Conservation (phyloP, 768 basidiomycete species). For the Tricholoma sp. region DNA sequence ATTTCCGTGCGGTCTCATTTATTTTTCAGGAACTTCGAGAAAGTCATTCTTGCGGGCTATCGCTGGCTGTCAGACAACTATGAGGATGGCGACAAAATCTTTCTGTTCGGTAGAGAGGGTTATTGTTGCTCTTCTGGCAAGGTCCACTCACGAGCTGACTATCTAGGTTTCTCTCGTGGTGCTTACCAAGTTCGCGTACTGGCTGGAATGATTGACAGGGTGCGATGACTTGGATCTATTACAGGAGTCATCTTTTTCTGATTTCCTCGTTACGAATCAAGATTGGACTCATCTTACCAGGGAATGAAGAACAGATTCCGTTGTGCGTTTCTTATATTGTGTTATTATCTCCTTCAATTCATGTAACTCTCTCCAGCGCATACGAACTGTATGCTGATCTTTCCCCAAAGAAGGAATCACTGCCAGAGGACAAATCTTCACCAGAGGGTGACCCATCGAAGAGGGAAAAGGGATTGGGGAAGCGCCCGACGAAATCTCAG, state of each 20-base stretch:
- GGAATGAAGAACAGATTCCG: not conserved
- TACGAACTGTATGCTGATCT: conserved; percentile 31
- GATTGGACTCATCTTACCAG: not conserved
- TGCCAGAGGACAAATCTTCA: not conserved
- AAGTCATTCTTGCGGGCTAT: conserved; percentile 29
- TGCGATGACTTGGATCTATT: conserved; percentile 6
- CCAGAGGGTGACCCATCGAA: too few species aligned
- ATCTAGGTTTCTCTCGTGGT: conserved; percentile 40
- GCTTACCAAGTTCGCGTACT: conserved; percentile 40
- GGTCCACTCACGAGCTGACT: not conserved
- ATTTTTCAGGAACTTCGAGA: conserved; percentile 28
- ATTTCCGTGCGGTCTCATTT: not conserved
- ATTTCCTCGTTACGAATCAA: not conserved
- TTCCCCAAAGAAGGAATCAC: not conserved
- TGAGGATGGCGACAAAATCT: conserved; percentile 30
- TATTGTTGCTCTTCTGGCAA: not conserved
- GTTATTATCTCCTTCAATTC: not conserved
- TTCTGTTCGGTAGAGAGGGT: conserved; percentile 28
- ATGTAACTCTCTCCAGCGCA: conserved; percentile 21
- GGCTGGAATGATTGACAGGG: conserved; percentile 37
- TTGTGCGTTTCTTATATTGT: not conserved
- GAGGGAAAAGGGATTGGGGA: not conserved
- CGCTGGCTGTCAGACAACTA: conserved; percentile 38
- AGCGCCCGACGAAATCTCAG: not conserved
- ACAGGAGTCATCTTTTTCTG: not conserved